phyloP scores from a whole-genome alignment of 345 rosid species.

The Barbarea vulgaris region DNA sequence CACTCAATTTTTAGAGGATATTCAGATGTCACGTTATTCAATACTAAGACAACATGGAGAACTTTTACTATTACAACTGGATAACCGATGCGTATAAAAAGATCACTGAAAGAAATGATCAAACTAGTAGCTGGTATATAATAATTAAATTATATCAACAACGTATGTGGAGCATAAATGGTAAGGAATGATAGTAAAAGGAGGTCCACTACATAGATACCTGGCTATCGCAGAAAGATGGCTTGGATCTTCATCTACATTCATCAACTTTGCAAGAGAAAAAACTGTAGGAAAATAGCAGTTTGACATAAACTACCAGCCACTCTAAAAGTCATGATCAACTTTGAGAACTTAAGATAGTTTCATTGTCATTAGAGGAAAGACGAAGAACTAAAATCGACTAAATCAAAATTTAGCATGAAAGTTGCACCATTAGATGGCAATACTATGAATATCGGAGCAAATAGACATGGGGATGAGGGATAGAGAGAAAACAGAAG shows the following conservation, averaged over 20 bases:
- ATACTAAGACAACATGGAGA: neutral
- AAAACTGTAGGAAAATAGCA: constrained; percentile 57
- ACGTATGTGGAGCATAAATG: neutral
- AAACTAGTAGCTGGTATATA: neutral
- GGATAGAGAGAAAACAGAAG: neutral
- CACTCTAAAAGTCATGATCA: neutral
- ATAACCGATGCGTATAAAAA: neutral
- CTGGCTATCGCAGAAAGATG: constrained; percentile 97
- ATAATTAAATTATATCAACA: neutral
- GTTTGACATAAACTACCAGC: constrained; percentile 4
- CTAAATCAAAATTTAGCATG: neutral
- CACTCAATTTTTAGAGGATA: neutral
- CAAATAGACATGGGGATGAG: neutral
- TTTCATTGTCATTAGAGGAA: neutral
- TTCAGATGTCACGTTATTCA: neutral
- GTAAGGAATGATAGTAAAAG: neutral
- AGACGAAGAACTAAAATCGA: neutral
- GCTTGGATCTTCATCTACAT: constrained; percentile 79
- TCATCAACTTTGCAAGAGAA: constrained; percentile 95
- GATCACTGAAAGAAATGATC: neutral
- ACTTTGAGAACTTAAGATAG: neutral
- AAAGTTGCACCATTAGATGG: neutral
- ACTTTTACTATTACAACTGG: neutral
- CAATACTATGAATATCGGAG: neutral
- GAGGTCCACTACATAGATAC: constrained; percentile 41